These are phyloP conservation scores for Russula abietina DNA, from an alignment of 768 basidiomycete species.

Conservation along the genomic window DNA sequence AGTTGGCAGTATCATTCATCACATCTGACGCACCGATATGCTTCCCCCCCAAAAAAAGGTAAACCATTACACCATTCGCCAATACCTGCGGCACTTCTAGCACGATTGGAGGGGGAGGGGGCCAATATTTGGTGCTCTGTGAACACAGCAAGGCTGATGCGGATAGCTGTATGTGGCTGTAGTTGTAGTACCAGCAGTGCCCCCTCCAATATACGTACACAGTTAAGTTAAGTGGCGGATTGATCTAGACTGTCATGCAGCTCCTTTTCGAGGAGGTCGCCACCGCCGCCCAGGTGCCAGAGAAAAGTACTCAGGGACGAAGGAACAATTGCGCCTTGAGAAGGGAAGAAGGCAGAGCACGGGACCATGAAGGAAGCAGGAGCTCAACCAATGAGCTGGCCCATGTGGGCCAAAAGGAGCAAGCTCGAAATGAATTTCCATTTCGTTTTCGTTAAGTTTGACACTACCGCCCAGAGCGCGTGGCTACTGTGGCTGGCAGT, in stretches of 20 bases:
- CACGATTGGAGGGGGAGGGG: no score
- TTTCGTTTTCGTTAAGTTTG: background rate
- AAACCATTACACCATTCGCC: background rate
- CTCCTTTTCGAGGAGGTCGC: background rate
- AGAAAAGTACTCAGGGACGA: slow-evolving; percentile 9
- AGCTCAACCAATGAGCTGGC: slow-evolving; percentile 4
- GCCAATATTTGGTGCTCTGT: background rate
- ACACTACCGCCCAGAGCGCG: background rate
- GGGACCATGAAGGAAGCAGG: background rate
- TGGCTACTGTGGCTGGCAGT: slow-evolving; percentile 7
- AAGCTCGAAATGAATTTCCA: slow-evolving; percentile 13
- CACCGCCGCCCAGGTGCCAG: background rate
- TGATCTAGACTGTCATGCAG: background rate
- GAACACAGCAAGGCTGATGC: background rate
- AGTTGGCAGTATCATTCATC: background rate
- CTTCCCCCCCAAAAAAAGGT: background rate
- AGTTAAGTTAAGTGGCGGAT: background rate
- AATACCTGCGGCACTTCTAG: background rate
- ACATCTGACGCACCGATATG: background rate
- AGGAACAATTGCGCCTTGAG: background rate
- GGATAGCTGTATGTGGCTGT: background rate
- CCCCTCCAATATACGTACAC: background rate
- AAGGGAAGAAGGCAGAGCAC: background rate
- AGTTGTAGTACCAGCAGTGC: background rate
- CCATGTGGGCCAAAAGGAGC: slow-evolving; percentile 9